A percentile compares a stretch with the other conserved stretches of the same genome.
Evolutionary conservation across 768 basidiomycete species (phyloP).

Genomic region (Suillus subluteus): DNA sequence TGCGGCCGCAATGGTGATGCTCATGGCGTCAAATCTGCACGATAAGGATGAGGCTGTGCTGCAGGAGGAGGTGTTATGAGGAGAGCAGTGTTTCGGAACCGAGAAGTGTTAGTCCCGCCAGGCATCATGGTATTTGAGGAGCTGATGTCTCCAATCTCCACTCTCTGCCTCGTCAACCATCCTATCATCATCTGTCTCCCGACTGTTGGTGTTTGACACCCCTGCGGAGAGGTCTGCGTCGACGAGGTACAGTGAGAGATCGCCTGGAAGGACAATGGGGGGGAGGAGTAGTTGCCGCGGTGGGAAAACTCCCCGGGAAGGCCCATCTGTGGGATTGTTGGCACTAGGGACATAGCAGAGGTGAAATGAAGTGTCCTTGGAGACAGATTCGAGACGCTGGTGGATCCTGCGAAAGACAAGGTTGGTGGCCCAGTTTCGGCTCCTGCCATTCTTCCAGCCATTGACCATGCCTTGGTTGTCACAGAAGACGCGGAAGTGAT

Average conservation of each 20-base stretch:
- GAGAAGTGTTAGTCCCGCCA: not conserved
- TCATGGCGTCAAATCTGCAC: slow-evolving; percentile 13
- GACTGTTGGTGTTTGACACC: too few species aligned
- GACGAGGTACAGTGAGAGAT: slow-evolving; percentile 14
- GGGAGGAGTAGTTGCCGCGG: slow-evolving; percentile 32
- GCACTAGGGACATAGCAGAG: too few species aligned
- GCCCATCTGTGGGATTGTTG: not conserved
- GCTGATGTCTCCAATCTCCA: not conserved
- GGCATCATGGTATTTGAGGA: not conserved
- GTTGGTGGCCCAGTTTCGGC: too few species aligned
- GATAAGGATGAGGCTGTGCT: slow-evolving; percentile 12
- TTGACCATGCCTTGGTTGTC: slow-evolving; percentile 16
- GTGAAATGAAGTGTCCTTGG: too few species aligned
- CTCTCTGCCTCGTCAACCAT: not conserved
- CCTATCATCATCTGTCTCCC: not conserved
- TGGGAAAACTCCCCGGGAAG: slow-evolving; percentile 1
- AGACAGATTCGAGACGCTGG: too few species aligned
- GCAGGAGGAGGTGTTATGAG: not conserved
- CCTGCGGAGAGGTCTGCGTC: not conserved
- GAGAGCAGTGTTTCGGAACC: fast-evolving
- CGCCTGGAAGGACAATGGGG: slow-evolving; percentile 30
- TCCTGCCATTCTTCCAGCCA: too few species aligned
- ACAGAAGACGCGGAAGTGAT: slow-evolving; percentile 13
- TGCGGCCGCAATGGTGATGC: slow-evolving; percentile 29
- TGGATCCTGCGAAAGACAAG: too few species aligned